Base-by-base conservation (phyloP, 164 flowering plant genomes). In the Kalanchoe fedtschenkoi region DNA sequence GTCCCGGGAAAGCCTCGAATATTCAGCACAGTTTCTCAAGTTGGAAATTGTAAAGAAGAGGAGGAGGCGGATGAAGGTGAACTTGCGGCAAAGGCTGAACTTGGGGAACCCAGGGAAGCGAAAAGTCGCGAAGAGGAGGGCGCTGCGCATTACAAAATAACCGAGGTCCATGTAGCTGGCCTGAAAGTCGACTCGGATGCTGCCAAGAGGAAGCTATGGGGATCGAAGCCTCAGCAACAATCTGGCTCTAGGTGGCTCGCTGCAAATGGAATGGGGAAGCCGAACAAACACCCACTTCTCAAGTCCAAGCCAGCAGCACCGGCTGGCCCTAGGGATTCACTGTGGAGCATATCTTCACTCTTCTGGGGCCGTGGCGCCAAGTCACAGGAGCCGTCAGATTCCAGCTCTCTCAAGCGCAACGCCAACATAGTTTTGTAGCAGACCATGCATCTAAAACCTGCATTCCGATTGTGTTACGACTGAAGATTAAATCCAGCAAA, bases 221-320 rank as follows among this genome's bases (percentile, higher is more conserved):
- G 88, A 46, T 68, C 65, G 1, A 60, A 66, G 41, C 68, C 62
- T 55, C 97, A 93, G 69, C 87, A 85, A 63, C 87, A 84, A 42
- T 79, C 97, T 29, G 99, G 96, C 29, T 87, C 99, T 5, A 90
- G 96, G n/a, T 95, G 99, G 97, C 73, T 90, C 75, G 73, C 85
- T 47, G 96, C 95, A 0, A 77, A 75, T 62, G 95, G 93, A 41
- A 87, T 88, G 92, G 91, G 95, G 30, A 90, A 93, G 74, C 73
- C 47, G 69, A 81, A 76, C 46, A 86, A 87, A 72, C 74, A 79
- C 69, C 87, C 91, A 22, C 60, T 85, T 44, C 66, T 84, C 80
- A 86, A 85, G 71, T 77, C 96, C 26, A 89, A 81, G 72, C 60
- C 65, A 42, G 76, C 87, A 35, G 73, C 82, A 16, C 84, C 71